Evolutionary conservation across 2,329 filamentous ascomycete species (phyloP), one percentile per base, ranked within the genome.

Genomic region (Sclerotinia minor): DNA sequence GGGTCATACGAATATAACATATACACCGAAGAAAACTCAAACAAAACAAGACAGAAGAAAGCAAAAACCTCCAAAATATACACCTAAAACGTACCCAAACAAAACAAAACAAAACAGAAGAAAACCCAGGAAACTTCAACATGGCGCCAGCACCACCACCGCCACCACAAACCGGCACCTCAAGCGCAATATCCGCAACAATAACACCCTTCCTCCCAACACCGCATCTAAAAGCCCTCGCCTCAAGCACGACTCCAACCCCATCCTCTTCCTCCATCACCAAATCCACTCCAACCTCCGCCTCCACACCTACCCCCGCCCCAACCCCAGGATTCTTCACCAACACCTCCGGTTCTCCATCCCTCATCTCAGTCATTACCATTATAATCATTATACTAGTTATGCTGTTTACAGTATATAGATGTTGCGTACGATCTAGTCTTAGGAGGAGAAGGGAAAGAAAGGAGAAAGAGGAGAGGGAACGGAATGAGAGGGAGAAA

Each of bases 81-180:
- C 38, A 15, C 38, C 13, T 2, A 24, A 38, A 24, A 32, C n/a
- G 17, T 15, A 41, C 38, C 38, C 9, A 24, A 38, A 17, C 53
- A 38, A 24, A n/a, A 7, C 53, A 38, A 24, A n/a, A 7, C 17
- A 38, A 29, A 29, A 6, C 24, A 19, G 5, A 15, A n/a, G 1
- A 26, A 15, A 24, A 15, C 26, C 9, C 9, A 15, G 2, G 2
- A 52, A 52, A 35, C 8, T n/a, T 35, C 32, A 55, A 38, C 21
- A 55, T 57, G 53, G 53, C 53, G 6, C 53, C 53, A 21, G 53
- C 53, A 41, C 52, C 32, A 57, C 29, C 53, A 57, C 53, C 53
- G 38, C 32, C 29, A 8, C 53, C 29, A 38, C 53, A 55, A 55
- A 57, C 32, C 35, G 38, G 32, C 53, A 35, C 0, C 11, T 17